Conservation (phyloP, 352 stramenopile genomes). For the Pythium biforme region DNA sequence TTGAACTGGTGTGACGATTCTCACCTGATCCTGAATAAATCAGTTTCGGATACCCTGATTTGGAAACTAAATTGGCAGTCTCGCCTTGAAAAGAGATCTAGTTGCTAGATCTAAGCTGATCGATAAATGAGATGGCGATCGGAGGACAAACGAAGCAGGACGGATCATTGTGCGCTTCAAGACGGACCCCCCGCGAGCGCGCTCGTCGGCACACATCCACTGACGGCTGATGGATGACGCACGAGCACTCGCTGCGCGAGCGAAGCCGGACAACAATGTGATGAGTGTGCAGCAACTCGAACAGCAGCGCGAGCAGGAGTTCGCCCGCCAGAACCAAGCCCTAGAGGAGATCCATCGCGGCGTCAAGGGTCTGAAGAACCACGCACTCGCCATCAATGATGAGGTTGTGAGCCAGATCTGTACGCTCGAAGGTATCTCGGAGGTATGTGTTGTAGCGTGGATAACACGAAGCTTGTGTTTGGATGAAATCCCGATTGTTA, state of each 20-base stretch:
- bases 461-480: not conserved
- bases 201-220: not conserved
- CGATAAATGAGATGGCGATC: too few relatives aligned
- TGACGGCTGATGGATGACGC: not conserved
- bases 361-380: constrained; percentile 70
- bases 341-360: constrained; percentile 75
- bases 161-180: not conserved
- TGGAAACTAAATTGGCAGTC: too few relatives aligned
- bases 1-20: too few relatives aligned
- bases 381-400: constrained; percentile 79
- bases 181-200: not conserved
- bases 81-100: too few relatives aligned
- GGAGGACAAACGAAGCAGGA: too few relatives aligned
- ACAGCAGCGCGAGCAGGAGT: constrained; percentile 43
- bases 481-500: too few relatives aligned
- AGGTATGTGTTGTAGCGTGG: constrained; percentile 37
- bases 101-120: too few relatives aligned
- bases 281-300: constrained; percentile 70
- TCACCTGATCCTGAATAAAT: too few relatives aligned
- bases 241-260: too few relatives aligned
- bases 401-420: constrained; percentile 75
- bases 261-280: constrained; percentile 38
- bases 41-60: too few relatives aligned
- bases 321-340: constrained; percentile 58
- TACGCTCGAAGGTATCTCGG: constrained; percentile 69